phyloP scores from a whole-genome alignment of 148 eudicot genomes.

The Hydrangea macrophylla region DNA sequence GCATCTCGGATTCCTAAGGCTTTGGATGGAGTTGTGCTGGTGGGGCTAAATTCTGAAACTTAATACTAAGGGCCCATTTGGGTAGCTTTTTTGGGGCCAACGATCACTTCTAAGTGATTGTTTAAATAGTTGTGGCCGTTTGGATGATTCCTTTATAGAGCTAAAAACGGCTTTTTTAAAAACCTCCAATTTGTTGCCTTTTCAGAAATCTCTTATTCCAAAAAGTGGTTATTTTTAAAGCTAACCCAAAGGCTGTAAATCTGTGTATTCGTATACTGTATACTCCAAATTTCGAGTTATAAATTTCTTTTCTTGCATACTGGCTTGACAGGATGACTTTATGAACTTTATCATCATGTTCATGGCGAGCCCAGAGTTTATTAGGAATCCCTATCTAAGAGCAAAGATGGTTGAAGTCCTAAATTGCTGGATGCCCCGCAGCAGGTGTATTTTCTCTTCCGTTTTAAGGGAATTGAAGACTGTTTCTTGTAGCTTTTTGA shows the following conservation, averaged over 20 bases:
- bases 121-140: too few relatives aligned
- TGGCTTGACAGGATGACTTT: constrained; percentile 73
- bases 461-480: not conserved
- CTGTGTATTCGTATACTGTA: not conserved
- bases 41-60: constrained; percentile 20
- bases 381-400: constrained; percentile 92
- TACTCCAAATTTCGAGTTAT: not conserved
- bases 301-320: not conserved
- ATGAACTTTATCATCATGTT: constrained; percentile 99
- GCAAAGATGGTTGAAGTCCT: constrained; percentile 99
- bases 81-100: too few relatives aligned
- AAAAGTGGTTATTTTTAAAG: too few relatives aligned
- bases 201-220: too few relatives aligned
- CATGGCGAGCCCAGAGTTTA: constrained; percentile 88
- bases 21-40: constrained; percentile 83
- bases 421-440: constrained; percentile 96
- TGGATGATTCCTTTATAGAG: too few relatives aligned
- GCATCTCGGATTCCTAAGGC: constrained; percentile 96
- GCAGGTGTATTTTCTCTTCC: constrained; percentile 45
- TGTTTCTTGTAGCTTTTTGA: too few relatives aligned
- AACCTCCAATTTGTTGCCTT: too few relatives aligned
- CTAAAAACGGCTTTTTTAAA: too few relatives aligned
- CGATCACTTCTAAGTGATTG: too few relatives aligned
- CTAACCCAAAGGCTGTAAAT: too few relatives aligned
- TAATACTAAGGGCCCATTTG: too few relatives aligned